A percentile compares a stretch with the other conserved stretches of the same genome.
phyloP scores from a whole-genome alignment of 106 monocot species.

The Amphibolis antarctica region DNA sequence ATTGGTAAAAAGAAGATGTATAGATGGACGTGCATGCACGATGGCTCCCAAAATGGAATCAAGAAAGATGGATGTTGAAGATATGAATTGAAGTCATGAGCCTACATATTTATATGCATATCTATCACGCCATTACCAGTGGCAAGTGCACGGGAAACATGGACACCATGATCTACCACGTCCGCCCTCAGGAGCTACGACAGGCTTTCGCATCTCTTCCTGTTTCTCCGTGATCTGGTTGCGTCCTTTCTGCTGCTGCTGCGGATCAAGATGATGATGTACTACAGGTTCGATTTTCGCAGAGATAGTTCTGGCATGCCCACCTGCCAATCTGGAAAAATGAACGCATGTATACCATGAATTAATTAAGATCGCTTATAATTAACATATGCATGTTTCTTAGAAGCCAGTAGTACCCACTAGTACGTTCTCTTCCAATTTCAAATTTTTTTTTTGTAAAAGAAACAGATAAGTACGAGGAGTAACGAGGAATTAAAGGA shows the following conservation, averaged over 20 bases:
- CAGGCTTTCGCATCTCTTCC: not conserved
- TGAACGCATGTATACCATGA: not conserved
- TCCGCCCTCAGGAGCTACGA: not conserved
- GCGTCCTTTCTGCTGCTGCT: not conserved
- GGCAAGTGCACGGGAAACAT: not conserved
- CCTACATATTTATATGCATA: too few relatives aligned
- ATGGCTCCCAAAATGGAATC: too few relatives aligned
- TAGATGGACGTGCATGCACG: too few relatives aligned
- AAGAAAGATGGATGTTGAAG: too few relatives aligned
- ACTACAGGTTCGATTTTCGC: conserved; percentile 6
- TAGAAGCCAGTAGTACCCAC: not conserved
- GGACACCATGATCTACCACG: not conserved
- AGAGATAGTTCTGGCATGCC: not conserved
- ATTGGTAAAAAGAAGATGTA: too few relatives aligned
- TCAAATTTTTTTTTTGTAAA: too few relatives aligned
- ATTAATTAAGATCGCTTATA: not conserved
- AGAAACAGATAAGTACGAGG: too few relatives aligned
- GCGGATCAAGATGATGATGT: too few relatives aligned
- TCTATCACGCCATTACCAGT: not conserved
- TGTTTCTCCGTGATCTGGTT: not conserved
- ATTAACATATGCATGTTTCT: not conserved
- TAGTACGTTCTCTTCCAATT: too few relatives aligned
- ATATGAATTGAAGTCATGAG: too few relatives aligned
- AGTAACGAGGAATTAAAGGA: not conserved
- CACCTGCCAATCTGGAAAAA: not conserved